Conservation (phyloP, 176 grass and related monocot species). For the Rhynchospora pubera region DNA sequence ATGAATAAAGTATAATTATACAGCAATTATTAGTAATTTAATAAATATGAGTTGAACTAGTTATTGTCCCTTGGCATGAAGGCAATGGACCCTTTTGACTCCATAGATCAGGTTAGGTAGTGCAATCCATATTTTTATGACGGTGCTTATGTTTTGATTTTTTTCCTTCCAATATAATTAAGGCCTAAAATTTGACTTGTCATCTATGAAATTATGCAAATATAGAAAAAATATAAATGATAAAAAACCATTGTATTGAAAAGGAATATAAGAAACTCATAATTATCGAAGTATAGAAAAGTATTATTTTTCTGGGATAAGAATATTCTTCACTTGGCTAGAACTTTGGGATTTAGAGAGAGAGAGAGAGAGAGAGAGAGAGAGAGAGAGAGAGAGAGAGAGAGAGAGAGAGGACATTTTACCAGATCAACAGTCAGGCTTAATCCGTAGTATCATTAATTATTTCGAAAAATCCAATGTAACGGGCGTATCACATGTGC, state of each 20-base stretch:
- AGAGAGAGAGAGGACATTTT: no score
- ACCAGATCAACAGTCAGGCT: background rate
- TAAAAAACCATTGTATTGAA: background rate
- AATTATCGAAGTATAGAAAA: background rate
- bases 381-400: no score
- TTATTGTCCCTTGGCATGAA: background rate
- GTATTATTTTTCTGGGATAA: background rate
- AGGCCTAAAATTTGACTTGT: background rate
- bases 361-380: no score
- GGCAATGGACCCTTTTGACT: background rate
- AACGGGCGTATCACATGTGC: background rate
- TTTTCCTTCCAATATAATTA: background rate
- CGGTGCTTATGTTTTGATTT: background rate
- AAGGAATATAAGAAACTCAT: background rate
- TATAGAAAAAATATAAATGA: background rate
- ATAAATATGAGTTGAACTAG: background rate
- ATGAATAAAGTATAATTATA: background rate
- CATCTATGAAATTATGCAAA: background rate
- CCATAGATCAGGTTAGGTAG: background rate
- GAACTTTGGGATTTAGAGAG: background rate
- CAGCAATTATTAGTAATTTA: background rate
- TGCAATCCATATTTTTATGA: background rate
- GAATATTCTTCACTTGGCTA: background rate
- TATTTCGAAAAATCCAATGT: background rate
- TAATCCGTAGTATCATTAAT: background rate